Conservation (phyloP, 306 rosid species). For the Cicer arietinum region DNA sequence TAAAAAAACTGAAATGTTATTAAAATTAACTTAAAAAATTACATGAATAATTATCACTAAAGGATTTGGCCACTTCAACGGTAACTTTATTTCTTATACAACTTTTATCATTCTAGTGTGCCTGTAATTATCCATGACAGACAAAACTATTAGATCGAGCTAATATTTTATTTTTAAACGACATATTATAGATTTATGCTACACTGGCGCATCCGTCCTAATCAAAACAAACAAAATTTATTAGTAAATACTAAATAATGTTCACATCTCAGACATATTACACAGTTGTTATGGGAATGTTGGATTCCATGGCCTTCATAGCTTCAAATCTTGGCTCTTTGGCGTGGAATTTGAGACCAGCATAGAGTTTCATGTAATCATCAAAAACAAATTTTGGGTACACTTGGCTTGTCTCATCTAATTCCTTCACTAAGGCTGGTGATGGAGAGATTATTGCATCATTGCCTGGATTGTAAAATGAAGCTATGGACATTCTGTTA, state of each 20-base stretch:
- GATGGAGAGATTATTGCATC: slow-evolving; percentile 85
- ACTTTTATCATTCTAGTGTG: background rate
- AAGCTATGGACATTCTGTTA: slow-evolving; percentile 83
- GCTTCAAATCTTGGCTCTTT: slow-evolving; percentile 90
- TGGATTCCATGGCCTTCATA: slow-evolving; percentile 70
- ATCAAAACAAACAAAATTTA: slow-evolving; percentile 16
- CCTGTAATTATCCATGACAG: slow-evolving; percentile 11
- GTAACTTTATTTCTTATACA: background rate
- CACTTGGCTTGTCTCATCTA: slow-evolving; percentile 43
- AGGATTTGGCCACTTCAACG: background rate
- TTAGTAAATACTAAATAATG: background rate
- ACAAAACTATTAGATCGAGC: slow-evolving; percentile 36
- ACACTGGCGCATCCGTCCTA: slow-evolving; percentile 21
- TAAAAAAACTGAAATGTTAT: too few relatives aligned
- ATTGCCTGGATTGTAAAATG: slow-evolving; percentile 84
- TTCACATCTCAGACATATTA: slow-evolving; percentile 32
- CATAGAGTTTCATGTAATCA: slow-evolving; percentile 86
- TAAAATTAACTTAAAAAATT: too few relatives aligned
- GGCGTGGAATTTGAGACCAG: slow-evolving; percentile 74
- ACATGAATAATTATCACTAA: too few relatives aligned
- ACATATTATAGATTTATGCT: slow-evolving; percentile 4
- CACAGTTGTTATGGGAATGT: slow-evolving; percentile 55
- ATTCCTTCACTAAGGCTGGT: slow-evolving; percentile 57
- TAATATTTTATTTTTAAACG: slow-evolving; percentile 27
- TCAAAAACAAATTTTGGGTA: slow-evolving; percentile 90